Conservation (phyloP, 83 land plant species). For the Picea abies region DNA sequence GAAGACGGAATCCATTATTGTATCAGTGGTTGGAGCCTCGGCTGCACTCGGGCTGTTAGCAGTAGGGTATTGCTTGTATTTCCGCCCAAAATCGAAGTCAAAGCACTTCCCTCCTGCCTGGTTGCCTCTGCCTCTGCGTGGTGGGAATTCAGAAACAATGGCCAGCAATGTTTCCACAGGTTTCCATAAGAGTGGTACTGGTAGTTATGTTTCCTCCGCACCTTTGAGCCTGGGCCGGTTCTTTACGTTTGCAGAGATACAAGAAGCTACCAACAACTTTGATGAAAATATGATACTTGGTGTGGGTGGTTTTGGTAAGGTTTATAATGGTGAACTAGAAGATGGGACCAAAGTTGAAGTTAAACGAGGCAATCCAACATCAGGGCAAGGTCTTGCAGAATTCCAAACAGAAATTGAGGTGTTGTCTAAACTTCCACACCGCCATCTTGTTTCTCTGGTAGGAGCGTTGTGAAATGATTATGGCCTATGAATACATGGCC, state of each 20-base stretch:
- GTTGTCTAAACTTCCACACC: too few species aligned
- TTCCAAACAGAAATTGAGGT: too few species aligned
- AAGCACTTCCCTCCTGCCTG: too few species aligned
- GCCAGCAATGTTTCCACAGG: too few species aligned
- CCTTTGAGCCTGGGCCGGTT: slow-evolving; percentile 31
- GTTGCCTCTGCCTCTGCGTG: too few species aligned
- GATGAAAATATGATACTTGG: slow-evolving; percentile 67
- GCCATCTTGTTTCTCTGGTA: too few species aligned
- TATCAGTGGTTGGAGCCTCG: slow-evolving; percentile 17
- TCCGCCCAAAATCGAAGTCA: too few species aligned
- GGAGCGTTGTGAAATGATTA: too few species aligned
- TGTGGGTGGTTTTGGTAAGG: slow-evolving; percentile 78
- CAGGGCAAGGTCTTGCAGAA: too few species aligned
- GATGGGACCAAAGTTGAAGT: slow-evolving; percentile 55
- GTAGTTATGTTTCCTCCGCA: too few species aligned
- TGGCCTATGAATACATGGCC: too few species aligned
- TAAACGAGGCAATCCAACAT: slow-evolving; percentile 62
- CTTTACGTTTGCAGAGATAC: slow-evolving; percentile 52
- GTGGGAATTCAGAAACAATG: not conserved
- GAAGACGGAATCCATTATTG: slow-evolving; percentile 31
- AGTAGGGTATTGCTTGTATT: not conserved
- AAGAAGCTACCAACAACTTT: slow-evolving; percentile 62
- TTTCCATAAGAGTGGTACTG: too few species aligned
- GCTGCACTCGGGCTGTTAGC: not conserved
- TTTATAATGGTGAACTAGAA: slow-evolving; percentile 69